Evolutionary conservation across 2,329 filamentous ascomycete genomes (phyloP).

Genomic region (Fusarium sp.): DNA sequence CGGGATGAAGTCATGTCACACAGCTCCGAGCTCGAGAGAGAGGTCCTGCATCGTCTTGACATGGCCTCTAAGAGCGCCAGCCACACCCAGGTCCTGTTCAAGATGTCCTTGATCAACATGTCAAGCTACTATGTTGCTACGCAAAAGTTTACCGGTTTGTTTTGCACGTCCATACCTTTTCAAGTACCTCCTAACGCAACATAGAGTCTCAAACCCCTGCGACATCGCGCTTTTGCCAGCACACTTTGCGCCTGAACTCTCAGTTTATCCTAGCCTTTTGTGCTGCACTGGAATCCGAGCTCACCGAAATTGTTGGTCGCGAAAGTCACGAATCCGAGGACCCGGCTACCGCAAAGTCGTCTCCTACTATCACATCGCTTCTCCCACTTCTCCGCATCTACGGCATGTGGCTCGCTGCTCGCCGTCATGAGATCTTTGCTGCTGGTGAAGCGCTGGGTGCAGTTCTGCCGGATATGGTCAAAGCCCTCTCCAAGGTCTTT

Average conservation of each 20-base stretch:
- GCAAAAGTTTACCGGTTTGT: conserved; percentile 50
- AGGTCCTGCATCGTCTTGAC: conserved; percentile 83
- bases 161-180: background rate
- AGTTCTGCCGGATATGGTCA: conserved; percentile 60
- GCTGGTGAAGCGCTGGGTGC: conserved; percentile 59
- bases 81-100: conserved; percentile 75
- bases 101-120: conserved; percentile 88
- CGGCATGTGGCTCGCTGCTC: conserved; percentile 64
- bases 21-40: conserved; percentile 84
- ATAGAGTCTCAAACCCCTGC: conserved; percentile 60
- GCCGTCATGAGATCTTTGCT: conserved; percentile 59
- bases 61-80: conserved; percentile 77
- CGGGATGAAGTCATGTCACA: conserved; percentile 79
- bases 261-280: conserved; percentile 81
- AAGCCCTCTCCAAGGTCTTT: conserved; percentile 59
- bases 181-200: conserved; percentile 14
- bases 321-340: conserved; percentile 39
- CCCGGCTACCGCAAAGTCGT: conserved; percentile 47
- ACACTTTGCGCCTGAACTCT: conserved; percentile 81
- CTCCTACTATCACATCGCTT: conserved; percentile 55
- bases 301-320: conserved; percentile 62
- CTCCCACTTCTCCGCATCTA: conserved; percentile 66
- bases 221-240: conserved; percentile 66
- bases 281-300: conserved; percentile 75
- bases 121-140: conserved; percentile 80